phyloP scores from a whole-genome alignment of 2,329 filamentous ascomycete species.

The Trichoderma sp. region DNA sequence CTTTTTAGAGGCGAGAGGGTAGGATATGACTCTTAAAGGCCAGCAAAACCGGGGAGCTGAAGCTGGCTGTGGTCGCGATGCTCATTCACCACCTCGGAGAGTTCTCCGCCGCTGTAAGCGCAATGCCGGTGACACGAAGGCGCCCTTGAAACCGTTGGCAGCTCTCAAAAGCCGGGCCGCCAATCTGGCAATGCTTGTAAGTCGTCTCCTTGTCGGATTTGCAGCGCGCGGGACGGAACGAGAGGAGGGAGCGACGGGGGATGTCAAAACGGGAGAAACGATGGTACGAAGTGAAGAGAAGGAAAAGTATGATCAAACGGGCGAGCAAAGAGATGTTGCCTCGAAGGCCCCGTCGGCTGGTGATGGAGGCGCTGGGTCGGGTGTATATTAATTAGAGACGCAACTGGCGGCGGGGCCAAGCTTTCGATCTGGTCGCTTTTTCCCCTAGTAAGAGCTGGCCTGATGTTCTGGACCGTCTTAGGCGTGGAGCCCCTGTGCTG shows the following conservation, averaged over 20 bases:
- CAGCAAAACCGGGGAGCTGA: not conserved
- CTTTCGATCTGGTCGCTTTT: constrained; percentile 18
- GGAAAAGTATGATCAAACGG: constrained; percentile 13
- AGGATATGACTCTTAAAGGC: not conserved
- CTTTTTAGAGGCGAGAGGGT: not conserved
- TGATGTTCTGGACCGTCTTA: constrained; percentile 20
- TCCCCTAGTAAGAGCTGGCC: constrained; percentile 11
- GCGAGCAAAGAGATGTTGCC: constrained; percentile 14
- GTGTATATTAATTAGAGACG: constrained; percentile 21
- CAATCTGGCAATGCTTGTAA: not conserved
- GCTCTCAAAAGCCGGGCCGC: not conserved
- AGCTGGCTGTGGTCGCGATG: not conserved
- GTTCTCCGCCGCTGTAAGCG: constrained; percentile 8
- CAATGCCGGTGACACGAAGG: not conserved
- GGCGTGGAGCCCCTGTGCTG: constrained; percentile 19
- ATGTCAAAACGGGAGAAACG: not conserved
- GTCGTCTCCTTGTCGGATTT: not conserved
- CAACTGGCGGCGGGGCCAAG: constrained; percentile 19
- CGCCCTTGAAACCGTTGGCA: not conserved
- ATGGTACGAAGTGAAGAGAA: not conserved
- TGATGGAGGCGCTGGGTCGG: constrained; percentile 18
- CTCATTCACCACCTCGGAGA: not conserved
- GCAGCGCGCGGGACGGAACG: not conserved
- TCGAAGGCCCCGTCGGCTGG: constrained; percentile 15
- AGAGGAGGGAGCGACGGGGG: constrained; percentile 3